Evolutionary conservation across 192 early-diverging fungal species (phyloP).

Genomic region (Coemansia sp.): DNA sequence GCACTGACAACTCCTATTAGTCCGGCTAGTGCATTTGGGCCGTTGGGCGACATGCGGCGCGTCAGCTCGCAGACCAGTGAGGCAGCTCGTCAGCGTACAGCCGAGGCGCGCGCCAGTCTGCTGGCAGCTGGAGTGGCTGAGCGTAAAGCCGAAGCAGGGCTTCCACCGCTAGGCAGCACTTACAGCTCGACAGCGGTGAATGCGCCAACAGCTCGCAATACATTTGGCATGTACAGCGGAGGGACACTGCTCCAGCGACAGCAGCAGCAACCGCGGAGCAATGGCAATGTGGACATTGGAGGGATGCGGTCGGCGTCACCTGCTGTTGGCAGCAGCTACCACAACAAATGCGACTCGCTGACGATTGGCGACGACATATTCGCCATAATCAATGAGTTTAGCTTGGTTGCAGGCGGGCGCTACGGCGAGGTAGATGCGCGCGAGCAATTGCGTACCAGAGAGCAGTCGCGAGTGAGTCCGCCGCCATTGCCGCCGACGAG

Average conservation of each 20-base stretch:
- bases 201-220: slow-evolving; percentile 22
- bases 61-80: slow-evolving; percentile 28
- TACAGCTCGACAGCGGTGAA: slow-evolving; percentile 19
- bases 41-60: slow-evolving; percentile 29
- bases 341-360: slow-evolving; percentile 37
- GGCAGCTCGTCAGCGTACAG: slow-evolving; percentile 37
- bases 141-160: slow-evolving; percentile 42
- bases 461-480: background rate
- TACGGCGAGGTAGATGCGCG: slow-evolving; percentile 54
- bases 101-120: slow-evolving; percentile 53
- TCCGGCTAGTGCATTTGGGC: background rate
- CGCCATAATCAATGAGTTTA: slow-evolving; percentile 55
- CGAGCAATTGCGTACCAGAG: slow-evolving; percentile 18
- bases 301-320: background rate
- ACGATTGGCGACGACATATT: slow-evolving; percentile 56
- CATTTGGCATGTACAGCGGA: slow-evolving; percentile 27
- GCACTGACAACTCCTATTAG: background rate
- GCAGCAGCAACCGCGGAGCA: slow-evolving; percentile 18
- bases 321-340: background rate
- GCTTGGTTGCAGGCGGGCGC: slow-evolving; percentile 40
- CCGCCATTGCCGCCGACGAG: background rate
- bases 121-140: slow-evolving; percentile 46
- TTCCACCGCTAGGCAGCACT: slow-evolving; percentile 21
- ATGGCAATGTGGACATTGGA: background rate
- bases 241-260: background rate